Conservation (phyloP, 495 filamentous ascomycete species). For the Amphirosellinia nigrospora region DNA sequence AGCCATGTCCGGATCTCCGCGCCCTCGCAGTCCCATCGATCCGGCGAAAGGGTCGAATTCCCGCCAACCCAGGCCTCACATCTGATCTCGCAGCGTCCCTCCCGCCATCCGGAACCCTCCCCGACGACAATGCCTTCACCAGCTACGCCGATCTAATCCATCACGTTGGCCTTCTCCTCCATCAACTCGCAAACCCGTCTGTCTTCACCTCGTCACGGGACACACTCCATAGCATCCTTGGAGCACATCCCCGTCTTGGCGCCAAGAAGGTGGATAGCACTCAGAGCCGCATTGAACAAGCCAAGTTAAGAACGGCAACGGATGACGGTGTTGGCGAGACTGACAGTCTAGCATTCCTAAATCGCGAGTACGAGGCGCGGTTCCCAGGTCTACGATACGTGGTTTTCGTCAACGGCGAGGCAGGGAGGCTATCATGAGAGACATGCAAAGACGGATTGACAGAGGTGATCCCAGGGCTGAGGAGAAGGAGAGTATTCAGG, state of each 20-base stretch:
- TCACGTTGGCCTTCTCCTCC: constrained; percentile 29
- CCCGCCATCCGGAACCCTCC: constrained; percentile 48
- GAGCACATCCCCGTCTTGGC: constrained; percentile 88
- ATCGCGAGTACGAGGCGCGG: constrained; percentile 77
- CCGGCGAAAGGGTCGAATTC: constrained; percentile 54
- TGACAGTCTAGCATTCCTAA: constrained; percentile 66
- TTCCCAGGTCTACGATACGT: constrained; percentile 92
- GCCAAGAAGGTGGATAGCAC: constrained; percentile 73
- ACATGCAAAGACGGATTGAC: constrained; percentile 81
- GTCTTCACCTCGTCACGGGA: constrained; percentile 11
- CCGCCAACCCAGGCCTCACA: constrained; percentile 10
- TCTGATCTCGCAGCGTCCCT: not conserved
- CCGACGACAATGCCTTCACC: constrained; percentile 19
- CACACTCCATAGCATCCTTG: constrained; percentile 68
- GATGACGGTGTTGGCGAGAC: constrained; percentile 49
- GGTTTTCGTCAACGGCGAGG: constrained; percentile 89
- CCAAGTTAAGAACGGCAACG: constrained; percentile 59
- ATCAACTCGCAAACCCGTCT: constrained; percentile 25
- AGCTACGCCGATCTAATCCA: constrained; percentile 32
- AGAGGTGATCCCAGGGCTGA: constrained; percentile 70
- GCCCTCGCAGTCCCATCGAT: constrained; percentile 71
- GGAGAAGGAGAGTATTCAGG: constrained; percentile 77
- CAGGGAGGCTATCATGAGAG: constrained; percentile 75
- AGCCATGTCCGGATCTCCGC: constrained; percentile 78
- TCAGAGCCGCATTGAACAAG: constrained; percentile 80